phyloP scores from a whole-genome alignment of 78 protist genomes.

The Dictyostelium purpureum region DNA sequence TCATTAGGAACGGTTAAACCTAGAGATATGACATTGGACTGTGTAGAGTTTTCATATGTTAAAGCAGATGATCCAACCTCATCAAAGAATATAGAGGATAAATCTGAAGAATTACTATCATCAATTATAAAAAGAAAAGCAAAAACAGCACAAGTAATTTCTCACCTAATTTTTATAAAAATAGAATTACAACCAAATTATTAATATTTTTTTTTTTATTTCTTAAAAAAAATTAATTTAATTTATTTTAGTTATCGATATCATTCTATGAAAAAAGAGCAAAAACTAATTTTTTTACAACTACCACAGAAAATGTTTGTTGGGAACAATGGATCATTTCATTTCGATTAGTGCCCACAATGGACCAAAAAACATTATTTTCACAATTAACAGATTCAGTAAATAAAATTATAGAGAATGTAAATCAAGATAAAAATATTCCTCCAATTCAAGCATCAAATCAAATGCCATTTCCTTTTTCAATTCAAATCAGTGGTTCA shows the following conservation, averaged over 20 bases:
- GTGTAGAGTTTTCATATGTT: constrained; percentile 40
- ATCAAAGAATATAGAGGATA: constrained; percentile 36
- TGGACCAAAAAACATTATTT: constrained; percentile 8
- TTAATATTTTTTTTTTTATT: background rate
- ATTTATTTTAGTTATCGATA: background rate
- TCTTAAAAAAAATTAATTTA: background rate
- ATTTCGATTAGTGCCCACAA: constrained; percentile 22
- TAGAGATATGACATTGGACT: constrained; percentile 49
- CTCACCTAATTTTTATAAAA: background rate
- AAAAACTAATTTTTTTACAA: constrained; percentile 42
- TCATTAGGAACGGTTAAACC: constrained; percentile 50
- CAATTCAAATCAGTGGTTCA: constrained; percentile 15
- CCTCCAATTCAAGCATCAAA: constrained; percentile 37
- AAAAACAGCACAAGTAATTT: constrained; percentile 2
- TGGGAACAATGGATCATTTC: constrained; percentile 73
- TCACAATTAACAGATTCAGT: constrained; percentile 13
- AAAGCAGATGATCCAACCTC: constrained; percentile 30
- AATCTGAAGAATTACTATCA: constrained; percentile 57
- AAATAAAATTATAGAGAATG: constrained; percentile 32
- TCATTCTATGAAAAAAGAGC: constrained; percentile 54
- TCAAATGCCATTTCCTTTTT: constrained; percentile 35
- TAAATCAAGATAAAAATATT: constrained; percentile 49
- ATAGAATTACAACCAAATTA: background rate
- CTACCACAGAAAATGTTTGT: constrained; percentile 28
- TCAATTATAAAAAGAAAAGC: constrained; percentile 37